Evolutionary conservation across 2,329 filamentous ascomycete genomes (phyloP).

Genomic region (Talaromyces albobiverticillius): DNA sequence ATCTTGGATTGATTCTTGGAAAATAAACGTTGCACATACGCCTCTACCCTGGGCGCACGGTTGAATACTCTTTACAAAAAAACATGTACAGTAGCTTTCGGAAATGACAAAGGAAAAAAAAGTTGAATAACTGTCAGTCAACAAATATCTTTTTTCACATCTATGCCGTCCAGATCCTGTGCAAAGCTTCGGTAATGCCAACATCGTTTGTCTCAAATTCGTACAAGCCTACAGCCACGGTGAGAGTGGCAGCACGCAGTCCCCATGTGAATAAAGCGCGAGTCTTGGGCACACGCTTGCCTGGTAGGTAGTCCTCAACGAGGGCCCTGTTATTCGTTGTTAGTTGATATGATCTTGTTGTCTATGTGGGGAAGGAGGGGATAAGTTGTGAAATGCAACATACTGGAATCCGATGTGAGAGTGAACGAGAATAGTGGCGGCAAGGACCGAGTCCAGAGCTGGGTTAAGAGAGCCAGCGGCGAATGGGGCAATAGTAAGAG

Average conservation of each 20-base stretch:
- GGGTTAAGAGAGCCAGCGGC: slow-evolving; percentile 90
- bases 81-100: slow-evolving; percentile 12
- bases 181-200: slow-evolving; percentile 83
- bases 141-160: slow-evolving; percentile 14
- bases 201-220: slow-evolving; percentile 99
- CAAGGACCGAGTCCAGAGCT: slow-evolving; percentile 78
- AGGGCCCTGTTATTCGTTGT: slow-evolving; percentile 50
- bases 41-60: background rate
- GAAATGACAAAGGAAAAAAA: slow-evolving; percentile 12
- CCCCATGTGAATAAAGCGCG: slow-evolving; percentile 71
- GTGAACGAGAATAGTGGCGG: slow-evolving; percentile 80
- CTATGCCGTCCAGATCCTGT: slow-evolving; percentile 80
- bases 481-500: slow-evolving; percentile 86
- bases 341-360: background rate
- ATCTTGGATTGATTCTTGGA: background rate
- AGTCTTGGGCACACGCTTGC: slow-evolving; percentile 63
- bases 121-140: slow-evolving; percentile 5
- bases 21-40: background rate
- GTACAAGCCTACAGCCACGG: slow-evolving; percentile 85
- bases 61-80: background rate
- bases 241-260: slow-evolving; percentile 73
- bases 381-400: slow-evolving; percentile 22
- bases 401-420: slow-evolving; percentile 93
- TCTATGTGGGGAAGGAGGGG: too few species aligned
- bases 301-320: slow-evolving; percentile 89